Evolutionary conservation across 805 yeast species (phyloP).

Genomic region (Candida caryicola): DNA sequence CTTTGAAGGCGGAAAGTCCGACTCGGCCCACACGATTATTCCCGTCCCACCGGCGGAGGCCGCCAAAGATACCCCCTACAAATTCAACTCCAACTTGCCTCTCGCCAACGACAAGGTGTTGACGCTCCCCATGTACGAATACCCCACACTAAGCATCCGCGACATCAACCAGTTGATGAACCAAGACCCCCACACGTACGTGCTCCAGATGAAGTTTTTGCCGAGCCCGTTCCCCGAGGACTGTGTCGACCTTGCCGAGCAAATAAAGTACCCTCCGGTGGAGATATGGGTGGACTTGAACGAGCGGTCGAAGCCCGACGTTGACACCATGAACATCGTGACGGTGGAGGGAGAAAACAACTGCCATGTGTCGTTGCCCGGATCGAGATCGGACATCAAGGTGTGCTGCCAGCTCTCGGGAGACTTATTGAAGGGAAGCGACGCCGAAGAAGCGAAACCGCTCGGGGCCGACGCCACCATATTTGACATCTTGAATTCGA

Average conservation of each 20-base stretch:
- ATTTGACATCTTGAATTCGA: slow-evolving; percentile 17
- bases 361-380: slow-evolving; percentile 43
- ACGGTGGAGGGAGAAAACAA: slow-evolving; percentile 46
- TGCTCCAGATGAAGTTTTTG: slow-evolving; percentile 43
- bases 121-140: slow-evolving; percentile 25
- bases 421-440: slow-evolving; percentile 22
- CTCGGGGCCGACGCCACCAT: not conserved
- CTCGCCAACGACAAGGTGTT: slow-evolving; percentile 31
- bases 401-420: slow-evolving; percentile 40
- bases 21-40: slow-evolving; percentile 5
- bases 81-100: slow-evolving; percentile 35
- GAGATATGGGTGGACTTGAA: slow-evolving; percentile 54
- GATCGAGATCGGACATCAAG: slow-evolving; percentile 41
- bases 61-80: slow-evolving; percentile 10
- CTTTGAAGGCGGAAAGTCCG: slow-evolving; percentile 16
- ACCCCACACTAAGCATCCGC: slow-evolving; percentile 10
- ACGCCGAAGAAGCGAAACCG: not conserved
- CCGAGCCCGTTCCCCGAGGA: slow-evolving; percentile 38
- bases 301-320: slow-evolving; percentile 33
- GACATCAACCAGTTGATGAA: slow-evolving; percentile 22
- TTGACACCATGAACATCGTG: slow-evolving; percentile 40
- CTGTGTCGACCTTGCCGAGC: slow-evolving; percentile 9
- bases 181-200: slow-evolving; percentile 23
- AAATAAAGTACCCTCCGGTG: slow-evolving; percentile 47
- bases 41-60: slow-evolving; percentile 7